Conservation (phyloP, 306 rosid species). For the Acmispon strigosus region DNA sequence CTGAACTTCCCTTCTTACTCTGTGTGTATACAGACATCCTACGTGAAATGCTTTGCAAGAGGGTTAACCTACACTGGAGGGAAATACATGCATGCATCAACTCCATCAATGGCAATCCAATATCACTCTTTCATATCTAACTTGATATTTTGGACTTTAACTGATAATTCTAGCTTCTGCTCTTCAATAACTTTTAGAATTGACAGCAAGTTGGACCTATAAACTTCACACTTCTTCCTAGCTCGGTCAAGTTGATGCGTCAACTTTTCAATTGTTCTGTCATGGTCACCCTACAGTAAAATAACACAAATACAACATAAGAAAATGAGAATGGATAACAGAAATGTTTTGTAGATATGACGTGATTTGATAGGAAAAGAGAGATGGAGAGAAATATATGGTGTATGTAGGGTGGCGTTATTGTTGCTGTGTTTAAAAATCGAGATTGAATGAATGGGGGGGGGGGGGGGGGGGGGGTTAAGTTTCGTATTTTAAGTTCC, state of each 20-base stretch:
- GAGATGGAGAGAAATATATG: no score
- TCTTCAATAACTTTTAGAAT: slow-evolving; percentile 47
- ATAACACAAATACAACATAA: neutral
- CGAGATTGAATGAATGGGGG: no score
- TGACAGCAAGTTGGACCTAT: slow-evolving; percentile 41
- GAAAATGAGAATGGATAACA: neutral
- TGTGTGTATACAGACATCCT: neutral
- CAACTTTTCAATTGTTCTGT: slow-evolving; percentile 40
- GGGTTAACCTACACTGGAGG: slow-evolving; percentile 1
- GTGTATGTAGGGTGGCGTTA: no score
- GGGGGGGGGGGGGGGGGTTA: no score
- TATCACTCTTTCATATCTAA: slow-evolving; percentile 31
- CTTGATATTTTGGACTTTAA: slow-evolving; percentile 43
- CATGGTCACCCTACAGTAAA: slow-evolving; percentile 36
- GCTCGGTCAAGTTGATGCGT: slow-evolving; percentile 32
- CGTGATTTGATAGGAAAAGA: no score
- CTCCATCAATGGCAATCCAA: neutral
- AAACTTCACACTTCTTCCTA: slow-evolving; percentile 40
- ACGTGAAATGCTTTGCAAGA: neutral
- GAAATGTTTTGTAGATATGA: no score
- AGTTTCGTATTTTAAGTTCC: no score
- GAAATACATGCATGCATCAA: neutral
- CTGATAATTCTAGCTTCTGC: slow-evolving; percentile 41
- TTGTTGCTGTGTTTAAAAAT: no score
- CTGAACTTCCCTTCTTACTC: neutral